Percentiles rank a stretch among this genome's conserved stretches.
phyloP scores from a whole-genome alignment of 148 eudicot genomes.

The Talinum fruticosum region DNA sequence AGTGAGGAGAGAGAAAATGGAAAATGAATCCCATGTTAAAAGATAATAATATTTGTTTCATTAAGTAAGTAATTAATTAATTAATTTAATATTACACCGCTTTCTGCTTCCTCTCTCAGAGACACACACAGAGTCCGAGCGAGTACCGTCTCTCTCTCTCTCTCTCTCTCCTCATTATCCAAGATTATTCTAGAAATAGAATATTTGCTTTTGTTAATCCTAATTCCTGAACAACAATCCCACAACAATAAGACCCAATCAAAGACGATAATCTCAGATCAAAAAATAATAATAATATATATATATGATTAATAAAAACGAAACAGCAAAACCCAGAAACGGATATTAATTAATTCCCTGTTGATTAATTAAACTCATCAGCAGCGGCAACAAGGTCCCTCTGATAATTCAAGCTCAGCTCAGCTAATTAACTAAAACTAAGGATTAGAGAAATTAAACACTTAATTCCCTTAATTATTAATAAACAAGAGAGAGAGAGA shows the following conservation, averaged over 20 bases:
- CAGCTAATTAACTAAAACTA: slow-evolving; percentile 7
- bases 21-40: neutral
- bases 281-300: too few species aligned
- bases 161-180: neutral
- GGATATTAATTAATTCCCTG: neutral
- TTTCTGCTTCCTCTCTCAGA: slow-evolving; percentile 43
- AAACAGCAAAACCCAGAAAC: neutral
- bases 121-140: slow-evolving; percentile 37
- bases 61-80: neutral
- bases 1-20: neutral
- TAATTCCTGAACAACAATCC: neutral
- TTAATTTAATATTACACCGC: neutral
- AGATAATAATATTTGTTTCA: neutral
- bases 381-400: neutral
- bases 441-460: slow-evolving; percentile 2
- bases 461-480: slow-evolving; percentile 8
- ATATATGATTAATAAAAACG: neutral
- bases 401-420: neutral
- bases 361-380: neutral
- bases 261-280: neutral
- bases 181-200: slow-evolving; percentile 1
- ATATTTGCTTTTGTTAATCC: neutral
- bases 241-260: neutral
- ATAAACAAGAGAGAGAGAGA: neutral
- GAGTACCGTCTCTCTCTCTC: too few species aligned